Evolutionary conservation across 768 basidiomycete species (phyloP), one percentile per base, ranked within the genome.

Genomic region (Naematelia aurantialba): DNA sequence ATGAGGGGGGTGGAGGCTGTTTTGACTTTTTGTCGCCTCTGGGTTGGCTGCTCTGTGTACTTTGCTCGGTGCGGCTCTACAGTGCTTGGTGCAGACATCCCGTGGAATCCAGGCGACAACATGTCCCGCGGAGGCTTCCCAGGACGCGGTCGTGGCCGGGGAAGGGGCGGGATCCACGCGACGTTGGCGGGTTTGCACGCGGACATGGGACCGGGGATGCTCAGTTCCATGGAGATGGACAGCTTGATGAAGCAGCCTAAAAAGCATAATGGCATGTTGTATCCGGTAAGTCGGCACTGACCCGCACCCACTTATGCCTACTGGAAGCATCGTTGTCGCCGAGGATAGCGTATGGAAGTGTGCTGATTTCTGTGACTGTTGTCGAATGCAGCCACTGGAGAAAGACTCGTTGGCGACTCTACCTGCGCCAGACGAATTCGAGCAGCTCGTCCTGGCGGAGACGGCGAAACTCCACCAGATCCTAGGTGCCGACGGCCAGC

Each of bases 111-210:
- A 39, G n/a, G n/a, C 24, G 3, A 3, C 59, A 59, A 27, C 42
- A 66, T 69, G 65, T 69, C 68, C 19, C 47, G 70, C 60, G 70
- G 70, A 29, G 70, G 68, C 13, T 65, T 61, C 30, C 50, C 68
- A 56, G 66, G 70, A 12, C 45, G 71, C 51, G 68, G 68, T 12
- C 52, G 70, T 56, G 66, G 69, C 21, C 56, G 65, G 17, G 63
- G 54, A 3, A 54, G 63, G 45, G 58, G 63, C 25, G 62, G 62
- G 8, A 62, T 63, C 42, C 58, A 3, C 61, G 61, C 19, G 44
- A 19, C 14, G 44, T 45, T 21, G 59, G 58, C n/a, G n/a, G 48
- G 19, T 19, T 29, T 34, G 59, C 21, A 52, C 51, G 57, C 25
- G 47, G 45, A n/a, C 29, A 49, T 42, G 45, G 45, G 52, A 45